phyloP scores from a whole-genome alignment of 495 filamentous ascomycete species.

The Penicillium ochrochloron region DNA sequence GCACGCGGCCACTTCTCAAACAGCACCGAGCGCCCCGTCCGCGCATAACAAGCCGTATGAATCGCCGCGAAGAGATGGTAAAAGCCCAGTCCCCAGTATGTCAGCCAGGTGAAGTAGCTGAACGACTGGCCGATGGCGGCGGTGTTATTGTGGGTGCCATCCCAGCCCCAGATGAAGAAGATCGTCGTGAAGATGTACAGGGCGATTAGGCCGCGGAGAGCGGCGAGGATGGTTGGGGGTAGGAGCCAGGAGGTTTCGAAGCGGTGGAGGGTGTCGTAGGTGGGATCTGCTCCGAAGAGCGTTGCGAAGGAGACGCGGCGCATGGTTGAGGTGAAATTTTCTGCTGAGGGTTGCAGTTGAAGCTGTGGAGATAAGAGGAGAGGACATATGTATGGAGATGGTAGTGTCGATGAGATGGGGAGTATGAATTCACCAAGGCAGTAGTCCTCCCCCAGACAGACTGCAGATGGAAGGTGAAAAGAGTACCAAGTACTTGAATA shows the following conservation, averaged over 20 bases:
- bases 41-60: slow-evolving; percentile 70
- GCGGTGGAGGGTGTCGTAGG: slow-evolving; percentile 63
- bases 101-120: slow-evolving; percentile 80
- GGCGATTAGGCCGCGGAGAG: slow-evolving; percentile 61
- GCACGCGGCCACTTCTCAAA: slow-evolving; percentile 63
- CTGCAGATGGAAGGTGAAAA: background rate
- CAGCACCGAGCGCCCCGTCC: slow-evolving; percentile 56
- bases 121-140: slow-evolving; percentile 56
- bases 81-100: slow-evolving; percentile 81
- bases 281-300: slow-evolving; percentile 36
- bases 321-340: slow-evolving; percentile 23
- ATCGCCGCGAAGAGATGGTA: slow-evolving; percentile 67
- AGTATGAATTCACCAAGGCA: background rate
- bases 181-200: slow-evolving; percentile 75
- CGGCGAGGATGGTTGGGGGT: slow-evolving; percentile 62
- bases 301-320: slow-evolving; percentile 22
- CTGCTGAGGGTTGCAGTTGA: background rate
- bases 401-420: background rate
- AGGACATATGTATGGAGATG: too few species aligned
- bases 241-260: slow-evolving; percentile 80
- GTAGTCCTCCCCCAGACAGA: background rate
- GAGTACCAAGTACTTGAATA: background rate
- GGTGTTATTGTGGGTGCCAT: slow-evolving; percentile 50
- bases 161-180: slow-evolving; percentile 68
- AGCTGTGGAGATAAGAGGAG: background rate